Evolutionary conservation across 305 asterid genomes (phyloP).

Genomic region (Rubia tinctorum): DNA sequence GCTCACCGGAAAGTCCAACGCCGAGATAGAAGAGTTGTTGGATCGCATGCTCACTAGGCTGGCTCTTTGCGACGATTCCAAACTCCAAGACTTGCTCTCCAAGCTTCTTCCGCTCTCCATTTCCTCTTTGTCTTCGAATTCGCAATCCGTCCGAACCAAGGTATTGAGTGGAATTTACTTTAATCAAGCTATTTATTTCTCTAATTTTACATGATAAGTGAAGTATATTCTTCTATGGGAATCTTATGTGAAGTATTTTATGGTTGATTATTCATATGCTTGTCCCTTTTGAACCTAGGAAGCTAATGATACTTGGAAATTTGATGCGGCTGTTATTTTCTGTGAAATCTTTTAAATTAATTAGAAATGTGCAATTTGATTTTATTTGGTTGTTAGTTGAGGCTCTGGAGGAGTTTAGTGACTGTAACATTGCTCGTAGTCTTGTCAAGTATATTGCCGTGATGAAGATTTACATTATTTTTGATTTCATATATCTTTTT

Average conservation of each 20-base stretch:
- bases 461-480: not conserved
- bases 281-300: not conserved
- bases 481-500: not conserved
- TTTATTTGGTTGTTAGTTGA: not conserved
- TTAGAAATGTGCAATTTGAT: not conserved
- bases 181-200: not conserved
- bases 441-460: not conserved
- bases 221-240: not conserved
- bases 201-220: not conserved
- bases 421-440: not conserved
- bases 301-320: not conserved
- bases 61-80: conserved; percentile 88
- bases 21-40: conserved; percentile 70
- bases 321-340: not conserved
- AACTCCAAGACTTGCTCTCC: conserved; percentile 84
- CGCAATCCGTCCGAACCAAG: conserved; percentile 71
- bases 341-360: not conserved
- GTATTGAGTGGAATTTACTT: conserved; percentile 27
- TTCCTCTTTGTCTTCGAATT: conserved; percentile 68
- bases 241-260: not conserved
- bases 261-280: not conserved
- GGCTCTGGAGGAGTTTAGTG: not conserved
- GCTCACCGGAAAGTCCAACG: conserved; percentile 69
- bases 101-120: conserved; percentile 85
- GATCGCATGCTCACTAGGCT: conserved; percentile 91